Conservation (phyloP, 1,139 yeast species). For the Trichomonascaceae sp. region DNA sequence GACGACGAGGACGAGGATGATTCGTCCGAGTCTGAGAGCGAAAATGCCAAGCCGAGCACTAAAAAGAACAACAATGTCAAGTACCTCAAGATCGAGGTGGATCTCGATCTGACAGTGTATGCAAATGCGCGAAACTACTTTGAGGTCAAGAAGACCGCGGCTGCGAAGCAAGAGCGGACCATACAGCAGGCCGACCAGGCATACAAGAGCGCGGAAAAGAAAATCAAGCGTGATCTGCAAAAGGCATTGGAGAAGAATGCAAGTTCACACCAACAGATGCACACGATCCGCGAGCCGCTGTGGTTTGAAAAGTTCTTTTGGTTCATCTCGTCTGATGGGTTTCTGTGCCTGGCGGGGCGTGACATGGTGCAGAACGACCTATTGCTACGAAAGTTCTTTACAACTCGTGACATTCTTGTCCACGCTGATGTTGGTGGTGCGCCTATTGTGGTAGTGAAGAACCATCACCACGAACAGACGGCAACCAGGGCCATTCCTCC, state of each 20-base stretch:
- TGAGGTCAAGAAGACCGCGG: constrained; percentile 64
- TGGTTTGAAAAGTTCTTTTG: constrained; percentile 94
- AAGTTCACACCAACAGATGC: constrained; percentile 35
- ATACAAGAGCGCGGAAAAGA: constrained; percentile 69
- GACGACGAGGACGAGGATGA: constrained; percentile 23
- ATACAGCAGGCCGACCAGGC: constrained; percentile 70
- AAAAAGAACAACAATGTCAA: constrained; percentile 11
- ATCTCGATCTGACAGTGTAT: constrained; percentile 60
- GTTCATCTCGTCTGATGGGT: constrained; percentile 86
- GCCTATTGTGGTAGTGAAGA: constrained; percentile 64
- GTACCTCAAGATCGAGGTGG: constrained; percentile 47
- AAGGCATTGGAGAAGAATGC: constrained; percentile 52
- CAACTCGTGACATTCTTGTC: constrained; percentile 57
- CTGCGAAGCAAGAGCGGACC: constrained; percentile 67
- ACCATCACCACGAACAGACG: too few relatives aligned
- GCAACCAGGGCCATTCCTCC: constrained; percentile 54
- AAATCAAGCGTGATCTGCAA: constrained; percentile 60
- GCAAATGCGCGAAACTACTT: constrained; percentile 87
- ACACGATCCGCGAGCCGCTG: constrained; percentile 53
- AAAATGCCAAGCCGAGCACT: constrained; percentile 10
- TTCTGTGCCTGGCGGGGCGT: constrained; percentile 74
- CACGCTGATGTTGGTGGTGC: constrained; percentile 67
- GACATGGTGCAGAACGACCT: constrained; percentile 78
- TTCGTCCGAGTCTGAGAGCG: constrained; percentile 28
- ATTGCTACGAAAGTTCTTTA: constrained; percentile 65